A percentile compares a stretch with the other conserved stretches of the same genome.
Conservation (phyloP, 2,329 filamentous ascomycete genomes). For the Alternaria angustiovoidea region DNA sequence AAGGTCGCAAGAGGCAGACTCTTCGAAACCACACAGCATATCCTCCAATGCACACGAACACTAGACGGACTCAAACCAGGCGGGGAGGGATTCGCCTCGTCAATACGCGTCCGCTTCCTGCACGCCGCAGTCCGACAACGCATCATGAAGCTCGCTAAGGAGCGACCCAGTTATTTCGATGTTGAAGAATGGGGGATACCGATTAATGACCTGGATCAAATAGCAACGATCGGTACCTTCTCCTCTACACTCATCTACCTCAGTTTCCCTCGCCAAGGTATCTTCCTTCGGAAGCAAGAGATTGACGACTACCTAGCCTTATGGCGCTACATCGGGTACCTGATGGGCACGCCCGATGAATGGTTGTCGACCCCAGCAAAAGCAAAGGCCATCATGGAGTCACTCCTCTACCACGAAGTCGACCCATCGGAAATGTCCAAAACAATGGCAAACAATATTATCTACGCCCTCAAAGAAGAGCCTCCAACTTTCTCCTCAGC, state of each 20-base stretch:
- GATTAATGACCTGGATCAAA: constrained; percentile 78
- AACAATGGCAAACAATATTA: constrained; percentile 77
- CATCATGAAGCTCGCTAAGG: constrained; percentile 67
- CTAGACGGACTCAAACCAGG: constrained; percentile 72
- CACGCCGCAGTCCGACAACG: constrained; percentile 72
- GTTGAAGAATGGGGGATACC: constrained; percentile 67
- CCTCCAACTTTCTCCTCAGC: constrained; percentile 71
- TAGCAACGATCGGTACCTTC: constrained; percentile 76
- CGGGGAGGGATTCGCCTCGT: constrained; percentile 70
- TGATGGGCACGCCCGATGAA: constrained; percentile 72
- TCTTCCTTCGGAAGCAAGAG: constrained; percentile 69
- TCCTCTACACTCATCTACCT: constrained; percentile 73
- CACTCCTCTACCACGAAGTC: constrained; percentile 71
- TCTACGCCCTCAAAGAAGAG: constrained; percentile 70
- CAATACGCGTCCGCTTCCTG: constrained; percentile 72
- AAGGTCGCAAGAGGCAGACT: constrained; percentile 71
- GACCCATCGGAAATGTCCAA: constrained; percentile 68
- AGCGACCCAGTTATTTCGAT: constrained; percentile 69
- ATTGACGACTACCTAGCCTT: constrained; percentile 75
- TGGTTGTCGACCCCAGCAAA: constrained; percentile 64
- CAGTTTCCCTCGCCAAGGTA: constrained; percentile 75
- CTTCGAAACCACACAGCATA: constrained; percentile 78
- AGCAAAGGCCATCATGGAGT: constrained; percentile 72
- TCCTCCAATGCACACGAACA: constrained; percentile 73
- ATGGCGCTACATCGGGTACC: constrained; percentile 77